Percentiles rank a stretch among this genome's conserved stretches.
Conservation (phyloP, 225 moss, liverwort and hornwort genomes). For the Ulota crispa region DNA sequence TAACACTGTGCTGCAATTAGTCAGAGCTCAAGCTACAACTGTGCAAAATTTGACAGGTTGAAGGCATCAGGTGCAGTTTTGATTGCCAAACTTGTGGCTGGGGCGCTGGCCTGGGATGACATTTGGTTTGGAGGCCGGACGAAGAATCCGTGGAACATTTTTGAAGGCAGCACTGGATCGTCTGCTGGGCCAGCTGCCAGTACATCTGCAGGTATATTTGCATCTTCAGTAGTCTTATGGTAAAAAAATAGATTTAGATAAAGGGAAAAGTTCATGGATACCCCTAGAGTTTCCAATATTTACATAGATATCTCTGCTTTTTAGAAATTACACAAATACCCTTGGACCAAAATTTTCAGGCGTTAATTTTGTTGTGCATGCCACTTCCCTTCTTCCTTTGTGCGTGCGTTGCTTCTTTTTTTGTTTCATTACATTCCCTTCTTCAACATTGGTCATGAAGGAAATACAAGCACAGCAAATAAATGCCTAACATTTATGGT, state of each 20-base stretch:
- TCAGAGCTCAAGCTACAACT: conserved; percentile 4
- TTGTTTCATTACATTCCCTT: no score
- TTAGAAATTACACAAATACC: no score
- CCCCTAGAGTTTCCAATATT: no score
- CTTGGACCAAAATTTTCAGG: no score
- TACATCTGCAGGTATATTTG: conserved; percentile 52
- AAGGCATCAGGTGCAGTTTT: conserved; percentile 66
- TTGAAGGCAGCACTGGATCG: conserved; percentile 59
- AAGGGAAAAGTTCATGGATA: no score
- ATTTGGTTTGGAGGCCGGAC: conserved; percentile 70
- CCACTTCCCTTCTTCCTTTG: no score
- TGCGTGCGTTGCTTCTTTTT: no score
- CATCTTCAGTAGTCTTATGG: background rate
- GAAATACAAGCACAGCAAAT: no score
- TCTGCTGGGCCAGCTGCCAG: conserved; percentile 65
- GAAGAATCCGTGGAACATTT: conserved; percentile 73
- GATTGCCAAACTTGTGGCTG: conserved; percentile 58
- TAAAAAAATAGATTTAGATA: background rate
- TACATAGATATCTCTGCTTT: no score
- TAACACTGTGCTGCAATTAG: background rate
- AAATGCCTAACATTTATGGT: no score
- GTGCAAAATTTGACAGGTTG: conserved; percentile 34
- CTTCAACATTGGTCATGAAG: no score
- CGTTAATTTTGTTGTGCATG: no score
- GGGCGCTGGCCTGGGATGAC: conserved; percentile 63